phyloP scores from a whole-genome alignment of 2,329 filamentous ascomycete genomes.

The Elsinoe fawcettii region DNA sequence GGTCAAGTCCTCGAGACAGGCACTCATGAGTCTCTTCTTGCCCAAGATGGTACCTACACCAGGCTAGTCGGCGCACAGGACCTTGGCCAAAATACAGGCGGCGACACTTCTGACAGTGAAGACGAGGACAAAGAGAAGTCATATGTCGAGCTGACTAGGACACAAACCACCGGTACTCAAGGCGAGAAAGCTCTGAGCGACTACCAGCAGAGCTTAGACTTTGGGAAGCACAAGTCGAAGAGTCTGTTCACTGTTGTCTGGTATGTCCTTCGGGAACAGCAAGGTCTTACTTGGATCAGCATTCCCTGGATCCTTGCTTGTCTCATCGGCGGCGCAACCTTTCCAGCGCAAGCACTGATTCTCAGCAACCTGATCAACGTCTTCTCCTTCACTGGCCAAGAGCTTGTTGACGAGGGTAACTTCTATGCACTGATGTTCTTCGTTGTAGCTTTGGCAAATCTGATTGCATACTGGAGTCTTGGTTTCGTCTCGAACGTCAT shows the following conservation, averaged over 20 bases:
- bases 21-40: slow-evolving; percentile 26
- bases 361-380: slow-evolving; percentile 32
- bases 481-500: slow-evolving; percentile 28
- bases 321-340: slow-evolving; percentile 21
- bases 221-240: background rate
- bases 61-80: slow-evolving; percentile 5
- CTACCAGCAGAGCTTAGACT: slow-evolving; percentile 8
- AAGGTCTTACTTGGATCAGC: background rate
- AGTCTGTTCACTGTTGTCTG: background rate
- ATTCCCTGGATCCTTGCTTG: slow-evolving; percentile 9
- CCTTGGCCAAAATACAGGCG: background rate
- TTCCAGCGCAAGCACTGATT: slow-evolving; percentile 33
- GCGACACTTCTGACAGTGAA: background rate
- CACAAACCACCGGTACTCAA: background rate
- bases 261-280: slow-evolving; percentile 12
- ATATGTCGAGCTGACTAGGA: background rate
- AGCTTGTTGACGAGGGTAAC: slow-evolving; percentile 33
- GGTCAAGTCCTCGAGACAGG: slow-evolving; percentile 35
- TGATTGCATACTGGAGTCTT: slow-evolving; percentile 47
- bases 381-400: slow-evolving; percentile 28
- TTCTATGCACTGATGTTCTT: slow-evolving; percentile 64
- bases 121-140: slow-evolving; percentile 4
- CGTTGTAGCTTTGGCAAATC: slow-evolving; percentile 47
- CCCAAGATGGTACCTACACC: slow-evolving; percentile 16
- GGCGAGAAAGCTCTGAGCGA: slow-evolving; percentile 3